Evolutionary conservation across 441 rosid species (phyloP).

Genomic region (Eruca vesicaria): DNA sequence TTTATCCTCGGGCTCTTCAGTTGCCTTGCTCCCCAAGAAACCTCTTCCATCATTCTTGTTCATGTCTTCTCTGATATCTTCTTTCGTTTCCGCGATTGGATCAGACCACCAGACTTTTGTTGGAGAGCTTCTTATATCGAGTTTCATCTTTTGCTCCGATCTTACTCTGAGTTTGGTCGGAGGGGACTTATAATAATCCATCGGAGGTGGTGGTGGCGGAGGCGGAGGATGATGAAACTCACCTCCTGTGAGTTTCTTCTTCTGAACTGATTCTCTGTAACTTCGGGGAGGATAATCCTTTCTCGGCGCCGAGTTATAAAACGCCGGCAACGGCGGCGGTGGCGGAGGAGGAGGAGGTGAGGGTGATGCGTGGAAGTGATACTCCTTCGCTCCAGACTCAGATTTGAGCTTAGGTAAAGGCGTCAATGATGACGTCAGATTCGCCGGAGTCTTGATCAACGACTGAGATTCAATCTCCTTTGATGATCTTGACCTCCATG

Average conservation of each 20-base stretch:
- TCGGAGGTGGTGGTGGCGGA: slow-evolving; percentile 35
- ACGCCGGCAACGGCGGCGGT: slow-evolving; percentile 49
- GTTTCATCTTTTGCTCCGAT: slow-evolving; percentile 22
- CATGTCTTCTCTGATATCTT: slow-evolving; percentile 23
- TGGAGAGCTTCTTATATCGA: slow-evolving; percentile 11
- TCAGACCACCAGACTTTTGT: slow-evolving; percentile 38
- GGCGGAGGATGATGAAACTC: slow-evolving; percentile 37
- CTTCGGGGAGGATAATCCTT: slow-evolving; percentile 11
- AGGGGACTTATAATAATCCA: slow-evolving; percentile 22
- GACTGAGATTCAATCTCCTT: slow-evolving; percentile 46
- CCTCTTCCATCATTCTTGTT: slow-evolving; percentile 34
- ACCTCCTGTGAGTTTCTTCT: slow-evolving; percentile 13
- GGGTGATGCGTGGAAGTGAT: slow-evolving; percentile 49
- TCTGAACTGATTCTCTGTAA: slow-evolving; percentile 29
- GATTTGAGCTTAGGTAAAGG: slow-evolving; percentile 39
- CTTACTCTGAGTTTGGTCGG: slow-evolving; percentile 32
- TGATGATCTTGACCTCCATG: slow-evolving; percentile 81
- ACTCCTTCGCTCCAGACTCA: slow-evolving; percentile 43
- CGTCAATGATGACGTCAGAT: slow-evolving; percentile 40
- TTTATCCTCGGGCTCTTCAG: slow-evolving; percentile 41
- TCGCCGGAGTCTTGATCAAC: slow-evolving; percentile 39
- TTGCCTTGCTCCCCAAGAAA: slow-evolving; percentile 31
- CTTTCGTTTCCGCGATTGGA: slow-evolving; percentile 23
- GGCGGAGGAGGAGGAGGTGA: slow-evolving; percentile 74
- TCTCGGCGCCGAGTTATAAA: slow-evolving; percentile 34